Conservation (phyloP, 2,329 filamentous ascomycete species). For the Amauroascus niger region DNA sequence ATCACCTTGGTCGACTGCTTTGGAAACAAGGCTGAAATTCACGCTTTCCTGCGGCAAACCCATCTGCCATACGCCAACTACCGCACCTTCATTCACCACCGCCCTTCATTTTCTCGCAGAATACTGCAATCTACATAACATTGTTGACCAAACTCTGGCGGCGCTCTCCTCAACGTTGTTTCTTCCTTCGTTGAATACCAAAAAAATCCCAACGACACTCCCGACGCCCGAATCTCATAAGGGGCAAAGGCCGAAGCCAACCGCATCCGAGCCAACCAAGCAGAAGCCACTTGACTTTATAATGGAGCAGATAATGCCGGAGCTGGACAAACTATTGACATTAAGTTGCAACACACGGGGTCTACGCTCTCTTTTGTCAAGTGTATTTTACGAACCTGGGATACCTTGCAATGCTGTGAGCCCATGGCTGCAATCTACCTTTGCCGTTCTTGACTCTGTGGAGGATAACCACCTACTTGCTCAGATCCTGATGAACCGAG, state of each 20-base stretch:
- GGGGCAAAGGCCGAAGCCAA: background rate
- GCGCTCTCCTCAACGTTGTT: conserved; percentile 22
- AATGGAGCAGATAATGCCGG: background rate
- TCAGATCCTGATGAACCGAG: conserved; percentile 23
- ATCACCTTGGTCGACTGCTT: conserved; percentile 11
- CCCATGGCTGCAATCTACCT: conserved; percentile 24
- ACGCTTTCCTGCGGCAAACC: background rate
- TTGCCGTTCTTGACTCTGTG: conserved; percentile 22
- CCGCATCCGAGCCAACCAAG: background rate
- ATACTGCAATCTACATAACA: conserved; percentile 19
- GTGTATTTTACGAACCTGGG: conserved; percentile 22
- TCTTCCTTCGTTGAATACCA: conserved; percentile 14
- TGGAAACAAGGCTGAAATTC: background rate
- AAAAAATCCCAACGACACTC: background rate
- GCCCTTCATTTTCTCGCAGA: conserved; percentile 19
- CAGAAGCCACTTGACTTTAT: background rate
- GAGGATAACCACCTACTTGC: conserved; percentile 17
- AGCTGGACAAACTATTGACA: conserved; percentile 21
- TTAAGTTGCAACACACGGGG: conserved; percentile 22
- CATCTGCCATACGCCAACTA: background rate
- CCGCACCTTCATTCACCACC: conserved; percentile 2
- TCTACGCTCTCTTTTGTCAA: conserved; percentile 22
- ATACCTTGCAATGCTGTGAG: conserved; percentile 25
- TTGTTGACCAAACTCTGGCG: conserved; percentile 20
- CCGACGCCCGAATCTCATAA: background rate